A percentile compares a stretch with the other conserved stretches of the same genome.
Conservation (phyloP, 1,284 basidiomycete species). For the Ceraceosorus bombacis region DNA sequence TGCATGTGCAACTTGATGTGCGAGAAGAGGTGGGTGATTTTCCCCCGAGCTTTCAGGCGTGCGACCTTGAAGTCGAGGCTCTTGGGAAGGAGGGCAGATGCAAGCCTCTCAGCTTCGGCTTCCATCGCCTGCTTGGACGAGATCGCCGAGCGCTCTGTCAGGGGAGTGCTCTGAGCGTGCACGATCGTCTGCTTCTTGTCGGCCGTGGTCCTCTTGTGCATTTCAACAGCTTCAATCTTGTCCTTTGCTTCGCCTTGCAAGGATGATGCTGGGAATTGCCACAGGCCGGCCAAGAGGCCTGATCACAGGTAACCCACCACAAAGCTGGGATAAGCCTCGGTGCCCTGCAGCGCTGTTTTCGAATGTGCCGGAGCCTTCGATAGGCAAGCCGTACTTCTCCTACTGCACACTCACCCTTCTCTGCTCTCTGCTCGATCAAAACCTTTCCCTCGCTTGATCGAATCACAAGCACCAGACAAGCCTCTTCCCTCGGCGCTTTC, state of each 20-base stretch:
- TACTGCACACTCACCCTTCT: conserved; percentile 58
- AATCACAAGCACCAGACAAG: conserved; percentile 74
- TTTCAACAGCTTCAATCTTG: too few relatives aligned
- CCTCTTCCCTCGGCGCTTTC: conserved; percentile 74
- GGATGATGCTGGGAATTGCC: conserved; percentile 35
- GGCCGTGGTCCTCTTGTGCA: too few relatives aligned
- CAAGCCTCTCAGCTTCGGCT: too few relatives aligned
- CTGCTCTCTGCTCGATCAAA: conserved; percentile 22
- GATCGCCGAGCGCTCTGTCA: too few relatives aligned
- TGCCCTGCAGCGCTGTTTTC: too few relatives aligned
- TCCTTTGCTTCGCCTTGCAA: too few relatives aligned
- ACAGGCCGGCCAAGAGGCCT: conserved; percentile 33
- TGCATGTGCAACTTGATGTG: conserved; percentile 86
- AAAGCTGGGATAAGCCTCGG: not conserved
- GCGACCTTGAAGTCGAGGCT: too few relatives aligned
- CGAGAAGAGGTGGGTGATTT: conserved; percentile 59
- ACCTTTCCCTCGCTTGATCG: conserved; percentile 4
- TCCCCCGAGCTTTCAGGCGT: not conserved
- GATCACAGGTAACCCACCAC: not conserved
- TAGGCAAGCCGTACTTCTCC: conserved; percentile 10
- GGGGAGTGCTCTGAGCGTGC: too few relatives aligned
- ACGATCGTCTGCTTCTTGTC: too few relatives aligned
- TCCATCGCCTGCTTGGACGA: too few relatives aligned
- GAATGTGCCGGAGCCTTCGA: too few relatives aligned
- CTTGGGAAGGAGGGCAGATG: too few relatives aligned